These are phyloP conservation scores for Trametes versicolor DNA, from an alignment of 1,284 basidiomycete species.

Conservation along the genomic window DNA sequence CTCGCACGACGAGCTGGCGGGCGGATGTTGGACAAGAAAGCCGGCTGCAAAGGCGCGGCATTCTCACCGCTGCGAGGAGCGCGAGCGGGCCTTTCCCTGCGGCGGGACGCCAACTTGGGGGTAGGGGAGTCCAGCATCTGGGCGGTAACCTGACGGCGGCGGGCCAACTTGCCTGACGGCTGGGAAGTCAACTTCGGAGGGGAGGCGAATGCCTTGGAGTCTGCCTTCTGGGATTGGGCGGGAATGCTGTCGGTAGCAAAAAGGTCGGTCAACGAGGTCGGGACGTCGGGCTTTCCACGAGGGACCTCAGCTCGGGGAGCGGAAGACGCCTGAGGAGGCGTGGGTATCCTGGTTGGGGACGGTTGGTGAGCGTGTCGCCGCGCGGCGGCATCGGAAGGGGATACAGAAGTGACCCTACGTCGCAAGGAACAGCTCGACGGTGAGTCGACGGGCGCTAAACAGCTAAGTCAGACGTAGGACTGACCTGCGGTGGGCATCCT, in stretches of 20 bases:
- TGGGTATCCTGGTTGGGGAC: slow-evolving; percentile 61
- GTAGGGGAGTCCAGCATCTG: slow-evolving; percentile 47
- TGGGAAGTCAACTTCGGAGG: slow-evolving; percentile 54
- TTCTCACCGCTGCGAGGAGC: slow-evolving; percentile 19
- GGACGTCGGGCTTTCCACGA: slow-evolving; percentile 31
- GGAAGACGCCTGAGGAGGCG: slow-evolving; percentile 67
- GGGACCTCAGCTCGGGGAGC: slow-evolving; percentile 44
- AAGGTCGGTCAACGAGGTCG: slow-evolving; percentile 65
- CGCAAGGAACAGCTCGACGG: slow-evolving; percentile 15
- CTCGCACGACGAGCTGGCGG: slow-evolving; percentile 32
- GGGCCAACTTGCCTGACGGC: slow-evolving; percentile 62
- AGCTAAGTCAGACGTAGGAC: slow-evolving; percentile 12
- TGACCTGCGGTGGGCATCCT: slow-evolving; percentile 47
- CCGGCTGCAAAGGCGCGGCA: slow-evolving; percentile 17
- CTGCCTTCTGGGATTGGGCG: slow-evolving; percentile 2
- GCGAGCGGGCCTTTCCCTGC: slow-evolving; percentile 42
- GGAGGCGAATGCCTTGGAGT: slow-evolving; percentile 42
- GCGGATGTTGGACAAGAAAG: slow-evolving; percentile 28
- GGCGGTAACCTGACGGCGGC: slow-evolving; percentile 57
- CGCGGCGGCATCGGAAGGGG: slow-evolving; percentile 51
- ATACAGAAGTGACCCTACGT: slow-evolving; percentile 58
- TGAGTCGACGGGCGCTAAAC: slow-evolving; percentile 28
- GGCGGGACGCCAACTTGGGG: slow-evolving; percentile 55
- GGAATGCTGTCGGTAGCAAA: slow-evolving; percentile 54
- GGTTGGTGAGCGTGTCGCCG: slow-evolving; percentile 63